Evolutionary conservation across 1,284 basidiomycete genomes (phyloP).

Genomic region (Fomitopsis betulina): DNA sequence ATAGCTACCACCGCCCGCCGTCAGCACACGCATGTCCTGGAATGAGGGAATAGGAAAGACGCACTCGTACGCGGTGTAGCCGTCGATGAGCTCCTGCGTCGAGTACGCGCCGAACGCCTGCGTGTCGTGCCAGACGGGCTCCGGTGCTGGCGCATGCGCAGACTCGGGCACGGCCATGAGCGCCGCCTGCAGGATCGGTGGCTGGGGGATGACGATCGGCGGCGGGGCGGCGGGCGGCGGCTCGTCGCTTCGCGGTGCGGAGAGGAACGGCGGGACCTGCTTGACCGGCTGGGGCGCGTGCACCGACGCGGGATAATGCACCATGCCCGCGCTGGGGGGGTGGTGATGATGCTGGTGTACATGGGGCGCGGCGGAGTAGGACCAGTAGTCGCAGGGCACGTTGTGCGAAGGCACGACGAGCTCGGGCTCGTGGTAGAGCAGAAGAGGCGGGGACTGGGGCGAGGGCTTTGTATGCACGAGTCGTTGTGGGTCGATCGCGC

Average conservation of each 20-base stretch:
- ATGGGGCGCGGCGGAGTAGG: not conserved
- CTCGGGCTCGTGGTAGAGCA: not conserved
- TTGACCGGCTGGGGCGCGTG: constrained; percentile 18
- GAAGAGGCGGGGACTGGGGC: not conserved
- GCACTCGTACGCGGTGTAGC: not conserved
- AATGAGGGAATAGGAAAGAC: not conserved
- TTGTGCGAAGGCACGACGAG: not conserved
- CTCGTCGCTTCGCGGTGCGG: not conserved
- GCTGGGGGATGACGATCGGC: constrained; percentile 14
- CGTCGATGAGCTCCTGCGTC: not conserved
- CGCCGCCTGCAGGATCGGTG: constrained; percentile 12
- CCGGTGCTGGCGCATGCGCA: not conserved
- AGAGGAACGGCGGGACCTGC: constrained; percentile 14
- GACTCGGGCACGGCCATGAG: not conserved
- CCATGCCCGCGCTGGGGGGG: not conserved
- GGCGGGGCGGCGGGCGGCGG: constrained; percentile 10
- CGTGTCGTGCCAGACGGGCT: not conserved
- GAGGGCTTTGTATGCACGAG: not conserved
- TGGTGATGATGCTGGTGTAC: not conserved
- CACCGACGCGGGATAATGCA: constrained; percentile 7
- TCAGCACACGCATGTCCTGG: not conserved
- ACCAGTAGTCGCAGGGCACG: not conserved
- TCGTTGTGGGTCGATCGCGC: not conserved
- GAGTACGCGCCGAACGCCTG: not conserved
- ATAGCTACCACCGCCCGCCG: not conserved